Percentiles rank a stretch among this genome's conserved stretches.
Evolutionary conservation across 495 filamentous ascomycete species (phyloP).

Genomic region (Podospora bellae-mahoneyi): DNA sequence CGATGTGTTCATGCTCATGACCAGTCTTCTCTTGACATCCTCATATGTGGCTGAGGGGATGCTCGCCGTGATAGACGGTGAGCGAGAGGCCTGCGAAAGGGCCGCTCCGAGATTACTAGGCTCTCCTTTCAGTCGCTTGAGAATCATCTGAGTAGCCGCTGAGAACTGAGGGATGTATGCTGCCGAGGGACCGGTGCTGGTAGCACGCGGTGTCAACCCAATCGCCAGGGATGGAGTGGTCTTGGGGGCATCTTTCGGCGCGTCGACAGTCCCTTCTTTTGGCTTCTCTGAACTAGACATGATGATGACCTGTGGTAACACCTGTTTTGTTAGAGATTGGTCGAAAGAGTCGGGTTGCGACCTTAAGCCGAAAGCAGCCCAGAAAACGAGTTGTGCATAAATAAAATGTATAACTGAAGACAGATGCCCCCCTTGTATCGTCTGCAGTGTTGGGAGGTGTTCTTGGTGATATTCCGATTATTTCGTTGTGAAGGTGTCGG

Average conservation of each 20-base stretch:
- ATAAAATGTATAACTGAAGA: neutral
- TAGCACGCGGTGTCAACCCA: conserved; percentile 30
- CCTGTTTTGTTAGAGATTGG: neutral
- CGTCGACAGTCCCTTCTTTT: neutral
- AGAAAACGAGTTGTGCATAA: neutral
- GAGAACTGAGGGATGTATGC: conserved; percentile 51
- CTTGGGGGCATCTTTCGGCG: neutral
- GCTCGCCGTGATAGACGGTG: conserved; percentile 24
- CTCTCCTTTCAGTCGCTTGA: conserved; percentile 49
- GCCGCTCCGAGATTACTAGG: conserved; percentile 36
- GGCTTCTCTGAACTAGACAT: neutral
- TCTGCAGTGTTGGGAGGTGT: neutral
- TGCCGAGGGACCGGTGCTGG: conserved; percentile 1
- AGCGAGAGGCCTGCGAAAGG: conserved; percentile 33
- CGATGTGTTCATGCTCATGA: conserved; percentile 50
- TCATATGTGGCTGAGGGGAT: conserved; percentile 43
- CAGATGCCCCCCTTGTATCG: neutral
- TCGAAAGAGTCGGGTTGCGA: neutral
- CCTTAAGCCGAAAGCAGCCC: neutral
- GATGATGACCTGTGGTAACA: neutral
- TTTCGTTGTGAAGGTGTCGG: neutral
- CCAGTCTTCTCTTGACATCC: conserved; percentile 45
- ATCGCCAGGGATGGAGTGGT: conserved; percentile 13
- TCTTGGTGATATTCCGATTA: neutral
- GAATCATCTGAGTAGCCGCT: conserved; percentile 55